These are phyloP conservation scores for Peronospora tabacina DNA, from an alignment of 352 stramenopile species.

Conservation along the genomic window DNA sequence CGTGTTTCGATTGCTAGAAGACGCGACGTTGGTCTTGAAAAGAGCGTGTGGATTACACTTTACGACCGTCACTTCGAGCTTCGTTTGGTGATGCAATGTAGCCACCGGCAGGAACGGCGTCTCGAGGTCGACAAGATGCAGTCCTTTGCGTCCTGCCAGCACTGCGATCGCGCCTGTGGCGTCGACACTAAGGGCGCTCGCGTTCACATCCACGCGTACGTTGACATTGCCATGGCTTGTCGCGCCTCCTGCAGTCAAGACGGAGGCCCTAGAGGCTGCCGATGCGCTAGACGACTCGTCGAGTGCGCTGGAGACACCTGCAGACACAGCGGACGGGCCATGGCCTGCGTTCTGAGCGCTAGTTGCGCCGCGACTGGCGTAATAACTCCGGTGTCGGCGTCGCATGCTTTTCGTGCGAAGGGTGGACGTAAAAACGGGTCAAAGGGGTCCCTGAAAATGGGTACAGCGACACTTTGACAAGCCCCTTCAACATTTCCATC, in stretches of 20 bases:
- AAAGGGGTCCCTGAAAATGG: too few relatives aligned
- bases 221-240: conserved; percentile 49
- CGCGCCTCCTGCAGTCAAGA: conserved; percentile 12
- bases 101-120: conserved; percentile 44
- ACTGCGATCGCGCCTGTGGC: conserved; percentile 58
- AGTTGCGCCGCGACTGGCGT: conserved; percentile 6
- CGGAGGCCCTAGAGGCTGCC: conserved; percentile 5
- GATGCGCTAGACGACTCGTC: conserved; percentile 13
- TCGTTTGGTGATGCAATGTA: conserved; percentile 74
- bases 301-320: neutral
- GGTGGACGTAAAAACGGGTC: too few relatives aligned
- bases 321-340: neutral
- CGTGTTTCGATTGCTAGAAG: conserved; percentile 74
- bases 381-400: conserved; percentile 15
- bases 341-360: conserved; percentile 1
- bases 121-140: conserved; percentile 71
- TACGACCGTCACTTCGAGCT: conserved; percentile 71
- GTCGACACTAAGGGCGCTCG: conserved; percentile 63
- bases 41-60: conserved; percentile 68
- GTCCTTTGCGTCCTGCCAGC: conserved; percentile 53
- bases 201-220: conserved; percentile 57
- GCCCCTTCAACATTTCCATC: neutral
- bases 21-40: conserved; percentile 62
- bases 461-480: neutral
- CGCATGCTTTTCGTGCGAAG: conserved; percentile 13